Conservation (phyloP, 768 basidiomycete genomes). For the Panus rudis region DNA sequence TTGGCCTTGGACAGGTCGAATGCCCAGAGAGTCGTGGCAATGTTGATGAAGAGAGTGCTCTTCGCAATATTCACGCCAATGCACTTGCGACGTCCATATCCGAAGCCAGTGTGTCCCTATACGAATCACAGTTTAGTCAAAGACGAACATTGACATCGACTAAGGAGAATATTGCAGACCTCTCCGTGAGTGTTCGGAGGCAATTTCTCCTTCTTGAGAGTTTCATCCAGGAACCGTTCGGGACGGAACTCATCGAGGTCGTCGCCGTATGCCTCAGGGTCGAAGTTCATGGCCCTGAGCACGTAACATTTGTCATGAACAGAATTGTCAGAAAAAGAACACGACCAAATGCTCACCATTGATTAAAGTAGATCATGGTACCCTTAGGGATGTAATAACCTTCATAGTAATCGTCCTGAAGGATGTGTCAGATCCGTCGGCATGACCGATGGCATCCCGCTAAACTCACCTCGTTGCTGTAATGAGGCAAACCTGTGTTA, state of each 20-base stretch:
- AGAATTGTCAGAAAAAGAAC: neutral
- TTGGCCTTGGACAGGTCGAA: constrained; percentile 7
- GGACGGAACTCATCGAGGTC: neutral
- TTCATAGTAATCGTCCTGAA: constrained; percentile 11
- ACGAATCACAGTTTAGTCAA: neutral
- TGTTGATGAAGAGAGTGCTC: constrained; percentile 9
- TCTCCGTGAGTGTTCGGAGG: constrained; percentile 6
- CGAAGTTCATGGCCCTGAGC: neutral
- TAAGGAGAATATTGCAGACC: neutral
- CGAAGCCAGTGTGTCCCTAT: neutral
- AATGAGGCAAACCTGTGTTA: constrained; percentile 13
- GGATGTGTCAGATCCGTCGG: neutral
- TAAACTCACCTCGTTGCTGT: neutral
- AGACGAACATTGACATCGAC: neutral
- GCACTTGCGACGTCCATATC: constrained; percentile 6
- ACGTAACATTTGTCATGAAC: neutral
- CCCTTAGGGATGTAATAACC: constrained; percentile 16
- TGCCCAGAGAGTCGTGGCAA: constrained; percentile 10
- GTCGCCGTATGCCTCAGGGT: neutral
- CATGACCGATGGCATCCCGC: neutral
- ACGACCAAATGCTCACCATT: constrained; percentile 10
- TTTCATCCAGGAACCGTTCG: neutral
- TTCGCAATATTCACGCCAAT: constrained; percentile 8
- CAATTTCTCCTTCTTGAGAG: neutral
- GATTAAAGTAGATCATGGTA: constrained; percentile 11